Conservation (phyloP, 1,284 basidiomycete species). For the Ustilago trichophora region DNA sequence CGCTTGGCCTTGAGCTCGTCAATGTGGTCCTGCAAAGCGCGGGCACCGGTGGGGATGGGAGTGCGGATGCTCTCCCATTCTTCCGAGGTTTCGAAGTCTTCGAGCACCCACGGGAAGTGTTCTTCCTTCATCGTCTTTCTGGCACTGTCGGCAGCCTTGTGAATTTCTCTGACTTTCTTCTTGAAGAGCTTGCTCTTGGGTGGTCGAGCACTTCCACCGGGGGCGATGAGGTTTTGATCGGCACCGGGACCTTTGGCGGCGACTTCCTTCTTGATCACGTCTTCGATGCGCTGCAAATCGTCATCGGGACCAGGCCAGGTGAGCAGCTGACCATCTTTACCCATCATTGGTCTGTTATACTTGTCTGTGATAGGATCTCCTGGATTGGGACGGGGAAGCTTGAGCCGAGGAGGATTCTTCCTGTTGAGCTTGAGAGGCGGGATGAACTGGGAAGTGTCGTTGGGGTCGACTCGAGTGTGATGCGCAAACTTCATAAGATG, state of each 20-base stretch:
- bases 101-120: slow-evolving; percentile 64
- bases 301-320: slow-evolving; percentile 50
- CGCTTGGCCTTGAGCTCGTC: slow-evolving; percentile 40
- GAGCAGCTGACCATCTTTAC: slow-evolving; percentile 54
- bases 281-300: slow-evolving; percentile 48
- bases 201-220: slow-evolving; percentile 36
- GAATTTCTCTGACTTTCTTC: slow-evolving; percentile 63
- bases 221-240: slow-evolving; percentile 49
- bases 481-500: slow-evolving; percentile 64
- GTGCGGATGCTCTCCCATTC: slow-evolving; percentile 62
- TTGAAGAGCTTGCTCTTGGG: slow-evolving; percentile 55
- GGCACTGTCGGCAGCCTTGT: slow-evolving; percentile 60
- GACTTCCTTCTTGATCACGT: slow-evolving; percentile 38
- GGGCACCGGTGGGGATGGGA: slow-evolving; percentile 50
- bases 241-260: slow-evolving; percentile 39
- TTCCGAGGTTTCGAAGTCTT: slow-evolving; percentile 63
- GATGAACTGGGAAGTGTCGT: slow-evolving; percentile 55
- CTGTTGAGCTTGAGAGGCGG: slow-evolving; percentile 64
- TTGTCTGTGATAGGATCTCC: slow-evolving; percentile 60
- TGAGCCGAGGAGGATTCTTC: slow-evolving; percentile 63
- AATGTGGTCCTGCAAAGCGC: slow-evolving; percentile 47
- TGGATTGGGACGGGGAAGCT: slow-evolving; percentile 53
- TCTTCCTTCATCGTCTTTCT: slow-evolving; percentile 63
- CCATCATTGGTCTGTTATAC: slow-evolving; percentile 55
- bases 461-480: slow-evolving; percentile 59